Evolutionary conservation across 73 alveolate genomes (phyloP), one percentile per base, ranked within the genome.

Genomic region (Symbiodinium pilosum): DNA sequence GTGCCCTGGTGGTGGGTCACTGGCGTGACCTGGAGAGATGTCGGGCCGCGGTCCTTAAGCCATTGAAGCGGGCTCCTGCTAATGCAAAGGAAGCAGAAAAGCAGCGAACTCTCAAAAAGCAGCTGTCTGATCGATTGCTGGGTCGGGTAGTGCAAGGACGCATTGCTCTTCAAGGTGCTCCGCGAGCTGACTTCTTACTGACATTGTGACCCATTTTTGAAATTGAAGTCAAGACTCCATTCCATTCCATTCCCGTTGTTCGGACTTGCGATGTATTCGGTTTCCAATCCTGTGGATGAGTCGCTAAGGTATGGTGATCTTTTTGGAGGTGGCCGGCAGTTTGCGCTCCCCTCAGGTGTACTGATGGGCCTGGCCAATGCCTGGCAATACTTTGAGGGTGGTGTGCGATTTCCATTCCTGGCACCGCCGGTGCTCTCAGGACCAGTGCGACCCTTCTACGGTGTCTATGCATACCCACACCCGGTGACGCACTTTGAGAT

Each of bases 11-110:
- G 89, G 97, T 91, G 40, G 97, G 43, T 43, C 97, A 71, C 40
- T 91, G 97, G 97, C 97, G 97, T n/a, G 97, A 91, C 88, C 38
- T 91, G 40, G 97, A 91, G 39, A 41, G 43, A 32, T 91, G 97
- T 16, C 97, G 97, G 52, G 84, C 84, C 42, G 84, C 81, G 1
- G 39, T 91, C 77, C 97, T 91, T 16, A 91, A 91, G 81, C 97
- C 97, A n/a, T 36, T 91, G 81, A 41, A 52, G 56, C 38, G 39
- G 32, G 24, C 11, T n/a, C 56, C 97, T 18, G 97, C 89, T 7
- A 43, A 32, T 47, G 97, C 97, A 40, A 12, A 91, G 84, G 97
- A 91, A 36, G 88, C 89, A 32, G 89, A 91, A 59, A 41, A 52
- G 39, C 89, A 69, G 40, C 40, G 97, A 28, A 69, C 83, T 43